Percentiles rank a stretch among this genome's conserved stretches.
Evolutionary conservation across 2,329 filamentous ascomycete species (phyloP).

Genomic region (Fragosphaeria purpurea): DNA sequence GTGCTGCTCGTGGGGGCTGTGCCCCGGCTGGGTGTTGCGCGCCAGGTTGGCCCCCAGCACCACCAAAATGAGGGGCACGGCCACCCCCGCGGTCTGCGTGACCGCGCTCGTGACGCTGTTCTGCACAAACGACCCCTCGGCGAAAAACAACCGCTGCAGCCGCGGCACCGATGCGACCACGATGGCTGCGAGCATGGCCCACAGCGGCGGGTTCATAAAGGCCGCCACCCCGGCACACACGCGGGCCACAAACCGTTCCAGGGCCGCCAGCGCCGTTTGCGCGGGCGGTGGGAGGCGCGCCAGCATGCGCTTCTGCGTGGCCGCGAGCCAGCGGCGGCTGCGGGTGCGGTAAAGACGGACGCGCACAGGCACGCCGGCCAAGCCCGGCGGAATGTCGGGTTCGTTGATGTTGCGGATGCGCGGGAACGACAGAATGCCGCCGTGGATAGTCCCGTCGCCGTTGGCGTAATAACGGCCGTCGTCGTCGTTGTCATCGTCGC

Average conservation of each 20-base stretch:
- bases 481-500: conserved; percentile 12
- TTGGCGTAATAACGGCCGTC: conserved; percentile 20
- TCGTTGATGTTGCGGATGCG: conserved; percentile 37
- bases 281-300: conserved; percentile 31
- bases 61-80: conserved; percentile 88
- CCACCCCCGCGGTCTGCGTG: conserved; percentile 75
- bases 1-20: conserved; percentile 47
- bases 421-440: conserved; percentile 53
- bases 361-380: conserved; percentile 31
- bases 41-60: conserved; percentile 92
- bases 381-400: conserved; percentile 28
- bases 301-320: conserved; percentile 18
- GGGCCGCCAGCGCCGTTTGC: conserved; percentile 23
- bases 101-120: conserved; percentile 90
- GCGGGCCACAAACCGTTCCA: conserved; percentile 28
- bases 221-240: conserved; percentile 64
- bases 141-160: conserved; percentile 79
- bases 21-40: conserved; percentile 60
- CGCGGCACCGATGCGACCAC: conserved; percentile 78
- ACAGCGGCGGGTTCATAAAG: conserved; percentile 97
- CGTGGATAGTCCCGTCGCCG: conserved; percentile 16
- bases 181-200: conserved; percentile 91
- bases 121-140: conserved; percentile 76
- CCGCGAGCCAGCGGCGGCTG: conserved; percentile 3
- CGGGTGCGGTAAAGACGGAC: conserved; percentile 20